Conservation (phyloP, 192 early-diverging fungal species). For the Coemansia sp. region DNA sequence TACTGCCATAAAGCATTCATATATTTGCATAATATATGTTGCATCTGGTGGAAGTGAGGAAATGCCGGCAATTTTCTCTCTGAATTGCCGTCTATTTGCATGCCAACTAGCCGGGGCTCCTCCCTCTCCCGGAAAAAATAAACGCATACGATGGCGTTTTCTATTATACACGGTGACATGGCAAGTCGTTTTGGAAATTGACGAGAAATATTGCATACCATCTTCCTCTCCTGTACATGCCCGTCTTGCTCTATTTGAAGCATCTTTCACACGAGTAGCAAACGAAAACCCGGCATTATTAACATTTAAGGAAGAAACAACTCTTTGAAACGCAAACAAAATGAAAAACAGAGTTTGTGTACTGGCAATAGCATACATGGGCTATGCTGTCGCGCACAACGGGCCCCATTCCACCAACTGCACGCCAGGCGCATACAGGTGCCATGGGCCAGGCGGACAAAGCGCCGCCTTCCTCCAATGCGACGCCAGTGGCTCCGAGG, state of each 20-base stretch:
- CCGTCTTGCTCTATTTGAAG: too few species aligned
- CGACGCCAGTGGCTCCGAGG: slow-evolving; percentile 26
- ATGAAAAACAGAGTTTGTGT: slow-evolving; percentile 8
- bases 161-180: too few species aligned
- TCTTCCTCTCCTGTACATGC: not conserved
- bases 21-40: slow-evolving; percentile 20
- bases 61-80: not conserved
- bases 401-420: slow-evolving; percentile 11
- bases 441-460: slow-evolving; percentile 33
- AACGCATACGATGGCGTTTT: not conserved
- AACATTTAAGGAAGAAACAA: too few species aligned
- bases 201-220: not conserved
- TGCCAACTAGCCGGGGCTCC: not conserved
- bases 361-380: not conserved
- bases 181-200: not conserved
- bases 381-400: not conserved
- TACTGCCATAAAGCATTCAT: slow-evolving; percentile 25
- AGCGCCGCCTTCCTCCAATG: slow-evolving; percentile 40
- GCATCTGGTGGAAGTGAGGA: not conserved
- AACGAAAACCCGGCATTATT: too few species aligned
- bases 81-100: not conserved
- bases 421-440: slow-evolving; percentile 40
- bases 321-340: not conserved
- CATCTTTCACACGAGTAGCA: too few species aligned
- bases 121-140: not conserved